Evolutionary conservation across 331 rosid species (phyloP), one percentile per base, ranked within the genome.

Genomic region (Rhamnella rubrinervis): DNA sequence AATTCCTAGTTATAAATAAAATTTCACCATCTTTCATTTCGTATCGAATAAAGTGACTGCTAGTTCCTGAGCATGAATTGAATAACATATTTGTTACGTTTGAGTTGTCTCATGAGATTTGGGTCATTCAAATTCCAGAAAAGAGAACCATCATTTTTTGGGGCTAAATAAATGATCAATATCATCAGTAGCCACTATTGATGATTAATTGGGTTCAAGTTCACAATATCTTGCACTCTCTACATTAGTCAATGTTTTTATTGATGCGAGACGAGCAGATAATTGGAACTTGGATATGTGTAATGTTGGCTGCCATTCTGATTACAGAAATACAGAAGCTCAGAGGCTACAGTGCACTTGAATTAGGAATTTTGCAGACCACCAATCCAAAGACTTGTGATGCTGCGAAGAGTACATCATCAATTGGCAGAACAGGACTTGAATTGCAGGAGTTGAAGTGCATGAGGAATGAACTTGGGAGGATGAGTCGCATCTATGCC

Each of bases 401-500:
- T 52, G 3, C 21, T 53, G 25, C 58, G 12, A 7, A 17, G 25
- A 53, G n/a, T 53, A 26, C 11, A 53, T n/a, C 15, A 12, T 9
- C 63, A 52, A 63, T 49, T 26, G 51, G 23, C 55, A 56, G 53
- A 4, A 41, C 8, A 59, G 66, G 52, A 17, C 9, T 70, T 40
- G 57, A 75, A 71, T 55, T 71, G 2, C 37, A 31, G 52, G 55
- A 59, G 37, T 49, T 9, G 35, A 55, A 75, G 53, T 20, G 6
- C 75, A 49, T 6, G 1, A 63, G 66, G 61, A 63, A 70, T 7
- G 31, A 64, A 31, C 69, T 85, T 2, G 63, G 62, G 53, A 80
- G 17, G 62, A 73, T 75, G 44, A 73, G 58, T 61, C 39, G 86
- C 67, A 72, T 83, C 73, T 83, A 86, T 83, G 90, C 69, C 55